Evolutionary conservation across 1,284 basidiomycete species (phyloP).

Genomic region (Ceratobasidium sp.): DNA sequence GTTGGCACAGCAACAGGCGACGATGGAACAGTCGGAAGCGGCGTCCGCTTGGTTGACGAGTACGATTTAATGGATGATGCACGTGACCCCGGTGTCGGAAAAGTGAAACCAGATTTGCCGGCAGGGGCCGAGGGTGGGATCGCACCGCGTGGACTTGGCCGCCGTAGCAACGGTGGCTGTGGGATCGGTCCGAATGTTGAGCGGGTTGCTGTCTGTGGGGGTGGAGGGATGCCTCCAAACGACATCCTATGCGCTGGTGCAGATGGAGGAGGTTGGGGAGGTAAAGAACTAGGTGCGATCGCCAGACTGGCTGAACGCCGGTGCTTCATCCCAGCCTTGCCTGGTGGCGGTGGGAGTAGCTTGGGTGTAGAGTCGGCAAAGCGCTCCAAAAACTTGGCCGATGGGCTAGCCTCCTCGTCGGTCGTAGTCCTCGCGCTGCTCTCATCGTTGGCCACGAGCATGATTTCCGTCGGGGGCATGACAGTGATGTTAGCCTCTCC

Average conservation of each 20-base stretch:
- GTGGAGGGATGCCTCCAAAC: slow-evolving; percentile 32
- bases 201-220: slow-evolving; percentile 3
- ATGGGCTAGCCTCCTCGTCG: slow-evolving; percentile 45
- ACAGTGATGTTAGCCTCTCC: slow-evolving; percentile 24
- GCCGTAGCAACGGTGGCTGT: slow-evolving; percentile 28
- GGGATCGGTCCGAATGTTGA: slow-evolving; percentile 20
- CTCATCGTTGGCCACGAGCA: slow-evolving; percentile 10
- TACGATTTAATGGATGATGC: slow-evolving; percentile 28
- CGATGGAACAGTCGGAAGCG: slow-evolving; percentile 31
- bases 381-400: slow-evolving; percentile 46
- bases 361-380: slow-evolving; percentile 43
- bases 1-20: slow-evolving; percentile 36
- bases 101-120: slow-evolving; percentile 19
- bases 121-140: slow-evolving; percentile 29
- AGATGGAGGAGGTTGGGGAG: slow-evolving; percentile 57
- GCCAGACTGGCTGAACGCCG: slow-evolving; percentile 33
- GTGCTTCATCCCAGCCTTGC: slow-evolving; percentile 35
- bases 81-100: slow-evolving; percentile 30
- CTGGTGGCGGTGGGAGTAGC: slow-evolving; percentile 46
- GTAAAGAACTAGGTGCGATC: slow-evolving; percentile 30
- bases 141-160: neutral
- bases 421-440: slow-evolving; percentile 42
- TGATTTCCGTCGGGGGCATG: slow-evolving; percentile 17
- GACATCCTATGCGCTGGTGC: slow-evolving; percentile 55
- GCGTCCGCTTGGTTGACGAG: slow-evolving; percentile 30